Base-by-base conservation (phyloP, 139 green algal genomes). In the Closterium sp. region DNA sequence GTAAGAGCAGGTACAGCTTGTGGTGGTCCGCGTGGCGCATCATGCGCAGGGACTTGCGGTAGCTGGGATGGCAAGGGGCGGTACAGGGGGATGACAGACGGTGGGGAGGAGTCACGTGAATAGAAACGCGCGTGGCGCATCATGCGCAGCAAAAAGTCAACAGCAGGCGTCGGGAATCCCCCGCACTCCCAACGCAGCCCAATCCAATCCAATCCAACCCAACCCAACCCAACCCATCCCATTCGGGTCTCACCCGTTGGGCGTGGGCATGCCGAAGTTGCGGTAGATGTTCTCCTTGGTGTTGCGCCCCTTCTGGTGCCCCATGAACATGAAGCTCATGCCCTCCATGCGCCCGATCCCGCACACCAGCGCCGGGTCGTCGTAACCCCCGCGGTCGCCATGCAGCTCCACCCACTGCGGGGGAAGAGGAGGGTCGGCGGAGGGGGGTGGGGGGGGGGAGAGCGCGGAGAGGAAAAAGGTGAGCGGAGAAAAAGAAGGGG, bases 291-390 rank as follows among this genome's bases (percentile, higher is more conserved):
- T 94, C 83, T 97, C 97, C 96, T 99, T 99, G 55, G 97, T 99
- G 96, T 99, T 99, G 84, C 98, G 94, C 3, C 98, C 98, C 94
- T 99, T 99, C 91, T 99, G 98, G 90, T 99, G 98, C 23, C 98
- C 97, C 87, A 99, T 98, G 92, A 99, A 97, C 97, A 99, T 99
- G 94, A 98, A 98, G 38, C 96, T 96, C 6, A 96, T 94, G 81
- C 97, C 97, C 76, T 99, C 96, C 12, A 99, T 99, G 90, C 89
- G 96, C 88, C 95, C 98, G 34, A 99, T 96, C 19, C 98, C 97
- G 88, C 97, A 98, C 23, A 99, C 97, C 83, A 99, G 96, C 21
- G 97, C 97, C 2, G 97, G 97, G 94, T 99, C 97, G 93, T 99
- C 97, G 36, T 97, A 91, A 30, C 96, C 96, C 23, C 94, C 97